Evolutionary conservation across 2,329 filamentous ascomycete genomes (phyloP), one percentile per base, ranked within the genome.

Genomic region (Emydomyces testavorans): DNA sequence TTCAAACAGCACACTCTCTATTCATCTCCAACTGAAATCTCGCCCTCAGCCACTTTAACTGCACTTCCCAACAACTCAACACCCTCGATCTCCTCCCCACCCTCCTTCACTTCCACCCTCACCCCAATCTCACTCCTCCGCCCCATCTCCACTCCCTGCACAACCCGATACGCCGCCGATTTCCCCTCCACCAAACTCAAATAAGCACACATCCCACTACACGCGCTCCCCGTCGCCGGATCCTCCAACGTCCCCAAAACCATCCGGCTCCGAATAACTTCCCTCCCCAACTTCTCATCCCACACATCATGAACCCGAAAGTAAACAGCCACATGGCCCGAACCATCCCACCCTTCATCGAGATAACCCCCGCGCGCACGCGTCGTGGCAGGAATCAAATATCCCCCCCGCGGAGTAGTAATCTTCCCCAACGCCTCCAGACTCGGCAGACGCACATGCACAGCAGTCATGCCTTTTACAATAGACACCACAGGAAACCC

Each of bases 381-480:
- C 18, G 49, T 57, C 38, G 18, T 58, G 31, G 38, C 49, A 34
- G 18, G 54, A 48, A 48, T 56, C 50, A 16, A 53, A 31, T 16
- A 55, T 49, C 4, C 53, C 47, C 36, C 53, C 38, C 15, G 56
- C 44, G 10, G 55, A 51, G 40, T 61, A 28, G 39, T 58, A 54
- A 62, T 57, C 4, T 58, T 57, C 4, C 65, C 71, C 15, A 90
- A 69, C 6, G 74, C 71, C 24, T 78, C 77, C 7, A 85, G 63
- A 46, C 71, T 73, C 0, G 76, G 69, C 18, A 92, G 68, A 54
- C 38, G 41, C 21, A 64, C 53, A 6, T 63, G 57, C 5, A 57
- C 57, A 36, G 60, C 62, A 1, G 77, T 77, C 81, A 89, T 84
- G 41, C 83, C 85, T 38, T 78, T 78, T 31, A 89, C 83, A 34